phyloP scores from a whole-genome alignment of 192 early-diverging fungal species.

The Glomus cerebriforme region DNA sequence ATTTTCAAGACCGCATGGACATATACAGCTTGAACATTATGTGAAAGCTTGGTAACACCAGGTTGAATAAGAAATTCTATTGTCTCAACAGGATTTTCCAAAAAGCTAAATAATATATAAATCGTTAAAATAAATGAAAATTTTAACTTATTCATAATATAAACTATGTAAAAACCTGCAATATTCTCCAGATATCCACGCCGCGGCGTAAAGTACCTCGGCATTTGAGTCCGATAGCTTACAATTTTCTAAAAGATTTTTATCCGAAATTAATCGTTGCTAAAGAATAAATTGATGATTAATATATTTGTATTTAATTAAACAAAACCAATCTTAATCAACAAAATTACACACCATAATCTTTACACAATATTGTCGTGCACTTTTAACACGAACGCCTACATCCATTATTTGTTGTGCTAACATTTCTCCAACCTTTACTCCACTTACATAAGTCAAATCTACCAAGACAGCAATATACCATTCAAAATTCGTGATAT shows the following conservation, averaged over 20 bases:
- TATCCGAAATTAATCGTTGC: constrained; percentile 72
- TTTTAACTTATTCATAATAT: not conserved
- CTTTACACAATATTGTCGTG: constrained; percentile 73
- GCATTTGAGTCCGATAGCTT: constrained; percentile 63
- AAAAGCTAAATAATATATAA: constrained; percentile 30
- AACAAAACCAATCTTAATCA: not conserved
- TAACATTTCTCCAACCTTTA: constrained; percentile 72
- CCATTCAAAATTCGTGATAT: constrained; percentile 95
- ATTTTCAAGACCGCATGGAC: constrained; percentile 74
- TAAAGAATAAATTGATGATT: constrained; percentile 33
- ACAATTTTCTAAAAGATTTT: constrained; percentile 58
- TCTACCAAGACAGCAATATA: constrained; percentile 83
- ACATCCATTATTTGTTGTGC: constrained; percentile 85
- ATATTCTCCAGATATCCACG: constrained; percentile 93
- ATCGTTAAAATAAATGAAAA: not conserved
- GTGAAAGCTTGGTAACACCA: constrained; percentile 51
- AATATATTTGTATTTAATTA: not conserved
- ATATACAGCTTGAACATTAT: constrained; percentile 64
- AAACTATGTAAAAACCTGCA: constrained; percentile 49
- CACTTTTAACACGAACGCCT: constrained; percentile 82
- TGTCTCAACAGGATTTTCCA: constrained; percentile 40
- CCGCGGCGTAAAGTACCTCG: constrained; percentile 80
- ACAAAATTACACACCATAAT: constrained; percentile 57
- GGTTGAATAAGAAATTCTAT: constrained; percentile 49
- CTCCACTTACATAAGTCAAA: constrained; percentile 73